Conservation (phyloP, 768 basidiomycete species). For the Russula sp. region DNA sequence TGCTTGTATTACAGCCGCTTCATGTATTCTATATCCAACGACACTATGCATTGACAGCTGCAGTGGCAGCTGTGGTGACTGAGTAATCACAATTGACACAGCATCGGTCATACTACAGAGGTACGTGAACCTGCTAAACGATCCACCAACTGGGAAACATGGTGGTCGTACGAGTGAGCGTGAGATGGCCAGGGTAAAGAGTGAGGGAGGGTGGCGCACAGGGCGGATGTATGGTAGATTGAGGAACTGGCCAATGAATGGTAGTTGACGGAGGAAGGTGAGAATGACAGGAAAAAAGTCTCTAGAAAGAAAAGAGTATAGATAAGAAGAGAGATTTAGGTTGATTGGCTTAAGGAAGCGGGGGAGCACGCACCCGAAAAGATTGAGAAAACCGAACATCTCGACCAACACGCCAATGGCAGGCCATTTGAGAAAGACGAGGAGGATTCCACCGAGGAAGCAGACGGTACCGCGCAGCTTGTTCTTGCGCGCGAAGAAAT, state of each 20-base stretch:
- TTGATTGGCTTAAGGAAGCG: conserved; percentile 28
- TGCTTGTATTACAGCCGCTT: neutral
- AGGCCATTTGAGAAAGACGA: conserved; percentile 94
- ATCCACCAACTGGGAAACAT: conserved; percentile 27
- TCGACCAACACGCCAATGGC: conserved; percentile 91
- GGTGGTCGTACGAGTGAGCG: neutral
- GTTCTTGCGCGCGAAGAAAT: conserved; percentile 94
- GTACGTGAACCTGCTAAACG: conserved; percentile 32
- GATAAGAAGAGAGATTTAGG: neutral
- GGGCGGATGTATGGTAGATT: conserved; percentile 81
- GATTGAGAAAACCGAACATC: conserved; percentile 80
- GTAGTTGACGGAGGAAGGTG: conserved; percentile 92
- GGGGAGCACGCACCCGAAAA: neutral
- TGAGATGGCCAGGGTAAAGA: neutral
- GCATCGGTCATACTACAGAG: conserved; percentile 20
- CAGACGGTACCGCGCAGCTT: conserved; percentile 87
- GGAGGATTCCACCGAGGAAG: conserved; percentile 82
- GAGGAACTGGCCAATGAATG: conserved; percentile 81
- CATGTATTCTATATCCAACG: neutral
- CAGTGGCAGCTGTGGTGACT: neutral
- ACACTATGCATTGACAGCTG: neutral
- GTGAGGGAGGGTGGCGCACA: conserved; percentile 41
- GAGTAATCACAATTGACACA: neutral
- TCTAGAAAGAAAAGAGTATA: conserved; percentile 34
- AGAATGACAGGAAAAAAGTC: conserved; percentile 99